Base-by-base conservation (phyloP, 768 basidiomycete species). In the Podaxis sp. region DNA sequence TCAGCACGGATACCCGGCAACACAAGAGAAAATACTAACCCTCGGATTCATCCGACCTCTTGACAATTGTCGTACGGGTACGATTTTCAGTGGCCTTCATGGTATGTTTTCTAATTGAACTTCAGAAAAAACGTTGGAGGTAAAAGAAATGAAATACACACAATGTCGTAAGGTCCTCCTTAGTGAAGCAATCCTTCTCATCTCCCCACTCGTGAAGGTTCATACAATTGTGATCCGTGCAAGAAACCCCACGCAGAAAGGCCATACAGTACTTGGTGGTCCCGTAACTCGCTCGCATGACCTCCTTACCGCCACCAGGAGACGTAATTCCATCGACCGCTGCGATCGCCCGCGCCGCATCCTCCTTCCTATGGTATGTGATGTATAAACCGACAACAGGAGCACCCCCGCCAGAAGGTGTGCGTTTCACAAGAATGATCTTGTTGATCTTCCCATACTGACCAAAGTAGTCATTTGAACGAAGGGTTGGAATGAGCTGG, bases 371-470 rank as follows among this genome's bases (percentile, higher is more conserved):
- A 69, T 96, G 85, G 72, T 95, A 99, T 11, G 96, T 96, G 74
- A 99, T 94, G 74, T 98, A 98, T 47, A 99, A 80, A n/a, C 96
- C 96, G 40, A 96, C 85, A 51, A 89, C 87, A 53, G 89, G 89
- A 15, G 81, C 84, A 60, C 84, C 84, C 53, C 85, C 86, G 49
- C 87, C 89, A 8, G 91, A 85, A 3, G 88, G 80, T 4, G 88
- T 90, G 41, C 96, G 89, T 74, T 98, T 98, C 55, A 93, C 89
- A 33, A 99, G 84, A 57, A 98, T 81, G 53, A 99, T 93, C 79
- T 96, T 96, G 47, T 90, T 87, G 67, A 99, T 98, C 79, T 96
- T 98, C 68, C 97, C 97, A 74, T 98, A 99, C 72, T 97, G 95
- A 9, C 97, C 97, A 72, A 98, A 98, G 72, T 97, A 98, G 67